phyloP scores from a whole-genome alignment of 2,329 filamentous ascomycete genomes.

The Curvularia sp. region DNA sequence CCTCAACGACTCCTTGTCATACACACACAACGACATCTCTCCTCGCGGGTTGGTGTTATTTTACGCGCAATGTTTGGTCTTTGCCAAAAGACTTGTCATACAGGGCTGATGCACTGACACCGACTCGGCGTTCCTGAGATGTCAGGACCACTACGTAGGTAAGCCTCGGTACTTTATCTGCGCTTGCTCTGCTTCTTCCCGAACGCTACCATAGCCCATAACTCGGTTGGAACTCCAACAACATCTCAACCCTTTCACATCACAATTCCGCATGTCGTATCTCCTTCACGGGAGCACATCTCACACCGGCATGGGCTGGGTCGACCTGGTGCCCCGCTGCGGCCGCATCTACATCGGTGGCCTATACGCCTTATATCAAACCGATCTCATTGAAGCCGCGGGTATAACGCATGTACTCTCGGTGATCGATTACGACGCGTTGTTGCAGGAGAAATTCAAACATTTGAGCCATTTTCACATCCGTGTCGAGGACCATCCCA shows the following conservation, averaged over 20 bases:
- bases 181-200: not conserved
- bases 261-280: slow-evolving; percentile 34
- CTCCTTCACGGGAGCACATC: slow-evolving; percentile 42
- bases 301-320: slow-evolving; percentile 48
- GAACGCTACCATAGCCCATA: not conserved
- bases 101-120: not conserved
- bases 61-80: not conserved
- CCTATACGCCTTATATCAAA: slow-evolving; percentile 53
- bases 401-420: slow-evolving; percentile 46
- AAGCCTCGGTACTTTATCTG: slow-evolving; percentile 9
- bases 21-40: not conserved
- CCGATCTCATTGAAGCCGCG: slow-evolving; percentile 42
- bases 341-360: slow-evolving; percentile 53
- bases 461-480: slow-evolving; percentile 44
- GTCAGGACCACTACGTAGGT: not conserved
- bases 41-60: not conserved
- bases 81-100: not conserved
- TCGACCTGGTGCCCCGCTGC: slow-evolving; percentile 49
- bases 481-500: slow-evolving; percentile 44
- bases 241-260: not conserved
- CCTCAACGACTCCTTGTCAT: not conserved
- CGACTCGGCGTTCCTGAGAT: not conserved
- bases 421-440: slow-evolving; percentile 45
- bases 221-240: not conserved
- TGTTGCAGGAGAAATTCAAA: slow-evolving; percentile 35